Evolutionary conservation across 805 yeast species (phyloP).

Genomic region (Jamesozyma jinghongensis): DNA sequence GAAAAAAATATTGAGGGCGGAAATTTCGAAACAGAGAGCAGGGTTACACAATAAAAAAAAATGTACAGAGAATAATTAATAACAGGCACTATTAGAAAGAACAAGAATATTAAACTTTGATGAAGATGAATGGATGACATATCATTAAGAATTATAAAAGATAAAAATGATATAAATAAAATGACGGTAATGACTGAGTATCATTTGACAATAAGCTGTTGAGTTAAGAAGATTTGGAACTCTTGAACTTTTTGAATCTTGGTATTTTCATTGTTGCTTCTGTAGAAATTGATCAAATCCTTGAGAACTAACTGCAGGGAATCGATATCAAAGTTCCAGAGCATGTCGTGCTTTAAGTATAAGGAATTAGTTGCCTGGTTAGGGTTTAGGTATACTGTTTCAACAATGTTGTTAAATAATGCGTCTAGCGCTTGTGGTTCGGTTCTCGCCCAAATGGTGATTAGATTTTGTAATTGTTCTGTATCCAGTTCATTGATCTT

Average conservation of each 20-base stretch:
- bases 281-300: slow-evolving; percentile 2
- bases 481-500: slow-evolving; percentile 14
- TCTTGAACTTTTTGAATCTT: slow-evolving; percentile 2
- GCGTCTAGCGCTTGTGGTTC: slow-evolving; percentile 16
- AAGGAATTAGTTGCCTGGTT: background rate
- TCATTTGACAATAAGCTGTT: background rate
- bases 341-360: slow-evolving; percentile 7
- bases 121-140: no score
- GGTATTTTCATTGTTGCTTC: background rate
- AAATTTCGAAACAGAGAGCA: background rate
- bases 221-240: slow-evolving; percentile 2
- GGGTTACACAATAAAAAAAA: background rate
- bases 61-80: background rate
- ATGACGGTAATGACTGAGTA: background rate
- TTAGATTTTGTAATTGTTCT: slow-evolving; percentile 14
- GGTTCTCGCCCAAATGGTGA: slow-evolving; percentile 18
- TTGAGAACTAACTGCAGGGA: slow-evolving; percentile 5
- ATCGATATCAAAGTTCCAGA: slow-evolving; percentile 13
- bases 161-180: background rate
- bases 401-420: slow-evolving; percentile 27
- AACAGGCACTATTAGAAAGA: no score
- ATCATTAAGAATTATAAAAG: background rate
- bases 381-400: slow-evolving; percentile 22
- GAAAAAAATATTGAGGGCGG: background rate
- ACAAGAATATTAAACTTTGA: no score